A percentile compares a stretch with the other conserved stretches of the same genome.
Evolutionary conservation across 768 basidiomycete genomes (phyloP).

Genomic region (Rubroboletus satanas): DNA sequence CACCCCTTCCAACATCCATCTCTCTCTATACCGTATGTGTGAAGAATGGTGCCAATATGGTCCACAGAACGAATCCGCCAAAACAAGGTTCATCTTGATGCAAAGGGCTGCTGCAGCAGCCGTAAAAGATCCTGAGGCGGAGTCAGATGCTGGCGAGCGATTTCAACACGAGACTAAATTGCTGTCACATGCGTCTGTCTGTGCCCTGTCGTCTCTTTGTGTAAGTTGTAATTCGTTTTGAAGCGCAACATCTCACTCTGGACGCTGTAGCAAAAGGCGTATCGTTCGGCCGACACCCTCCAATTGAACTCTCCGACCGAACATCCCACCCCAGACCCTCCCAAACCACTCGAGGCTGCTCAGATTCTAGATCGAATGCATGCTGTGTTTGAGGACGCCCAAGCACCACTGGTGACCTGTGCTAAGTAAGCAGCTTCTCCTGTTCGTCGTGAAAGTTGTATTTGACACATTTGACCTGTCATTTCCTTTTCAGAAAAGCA

Average conservation of each 20-base stretch:
- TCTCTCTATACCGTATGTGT: slow-evolving; percentile 78
- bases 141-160: slow-evolving; percentile 49
- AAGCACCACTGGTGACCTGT: slow-evolving; percentile 45
- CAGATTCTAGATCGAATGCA: slow-evolving; percentile 61
- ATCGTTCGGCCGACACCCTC: slow-evolving; percentile 58
- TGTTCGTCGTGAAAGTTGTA: background rate
- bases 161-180: slow-evolving; percentile 67
- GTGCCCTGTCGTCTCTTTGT: slow-evolving; percentile 82
- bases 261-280: slow-evolving; percentile 66
- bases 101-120: slow-evolving; percentile 58
- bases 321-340: slow-evolving; percentile 44
- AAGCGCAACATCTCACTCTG: background rate
- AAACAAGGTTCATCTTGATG: slow-evolving; percentile 67
- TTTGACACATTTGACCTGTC: slow-evolving; percentile 7
- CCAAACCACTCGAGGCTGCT: slow-evolving; percentile 50
- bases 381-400: slow-evolving; percentile 62
- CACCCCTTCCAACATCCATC: slow-evolving; percentile 68
- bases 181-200: slow-evolving; percentile 79
- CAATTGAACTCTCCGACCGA: slow-evolving; percentile 61
- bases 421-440: slow-evolving; percentile 55
- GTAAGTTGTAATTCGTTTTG: slow-evolving; percentile 46
- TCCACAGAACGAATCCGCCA: slow-evolving; percentile 65
- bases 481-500: slow-evolving; percentile 55
- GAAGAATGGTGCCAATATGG: slow-evolving; percentile 94
- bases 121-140: slow-evolving; percentile 51